Evolutionary conservation across 164 flowering plant species (phyloP), one percentile per base, ranked within the genome.

Genomic region (Litsea cubeba): DNA sequence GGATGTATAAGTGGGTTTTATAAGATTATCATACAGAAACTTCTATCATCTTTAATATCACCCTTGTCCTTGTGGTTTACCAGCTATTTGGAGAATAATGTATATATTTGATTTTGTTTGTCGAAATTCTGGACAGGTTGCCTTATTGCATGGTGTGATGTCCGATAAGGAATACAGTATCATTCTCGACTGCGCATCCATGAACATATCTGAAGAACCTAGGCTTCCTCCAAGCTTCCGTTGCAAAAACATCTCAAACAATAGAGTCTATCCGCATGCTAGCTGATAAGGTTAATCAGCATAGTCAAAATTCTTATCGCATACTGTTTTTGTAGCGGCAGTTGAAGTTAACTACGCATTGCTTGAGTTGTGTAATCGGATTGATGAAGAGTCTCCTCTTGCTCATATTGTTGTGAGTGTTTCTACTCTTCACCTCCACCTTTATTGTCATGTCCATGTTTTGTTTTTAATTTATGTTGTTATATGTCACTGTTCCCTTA

Each of bases 221-320:
- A 90, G 69, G 71, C 91, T 96, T 78, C 97, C 99, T 81, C 93
- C 93, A 68, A 88, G 91, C 80, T 92, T 96, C 74, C 96, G 98
- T 76, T 87, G 85, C 60, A 76, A 76, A 76, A 79, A 76, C 74
- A 32, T 75, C 91, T 81, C 90, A 72, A 77, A 77, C 95, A 30
- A 86, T 84, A 63, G 99, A 91, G 75, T 87, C 97, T 46, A 90
- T 92, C 77, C 87, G 85, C 63, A 73, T 90, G 85, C 85, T 94
- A 78, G 97, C 83, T 62, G 98, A 96, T 79, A 94, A 90, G 81
- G 99, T 96, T 82, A 96, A 96, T 76, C 72, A 82, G 70, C 94
- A 87, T 71, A 86, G 98, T 85, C 97, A 91, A 81, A 81, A 83
- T 11, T 96, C 15, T 77, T 91, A 76, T 91, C 97, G 65, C 95